Evolutionary conservation across 495 filamentous ascomycete genomes (phyloP).

Genomic region (Penicillium chermesinum): DNA sequence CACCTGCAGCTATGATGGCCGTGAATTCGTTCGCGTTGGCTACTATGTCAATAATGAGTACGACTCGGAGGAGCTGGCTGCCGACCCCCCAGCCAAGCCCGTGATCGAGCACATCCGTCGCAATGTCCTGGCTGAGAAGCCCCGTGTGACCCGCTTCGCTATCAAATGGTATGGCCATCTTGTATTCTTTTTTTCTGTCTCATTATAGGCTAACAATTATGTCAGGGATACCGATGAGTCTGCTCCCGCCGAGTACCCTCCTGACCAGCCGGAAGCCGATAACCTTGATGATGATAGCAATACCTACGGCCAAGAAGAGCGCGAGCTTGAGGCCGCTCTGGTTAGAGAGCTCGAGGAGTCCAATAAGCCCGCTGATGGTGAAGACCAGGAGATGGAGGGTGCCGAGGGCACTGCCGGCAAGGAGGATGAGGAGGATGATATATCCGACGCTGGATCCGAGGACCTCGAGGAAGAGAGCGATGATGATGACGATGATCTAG

Average conservation of each 20-base stretch:
- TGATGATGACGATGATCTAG: constrained; percentile 79
- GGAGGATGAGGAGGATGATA: constrained; percentile 67
- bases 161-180: constrained; percentile 80
- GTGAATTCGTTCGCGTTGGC: constrained; percentile 96
- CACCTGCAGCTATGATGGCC: constrained; percentile 90
- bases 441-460: constrained; percentile 87
- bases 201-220: not conserved
- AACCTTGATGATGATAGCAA: constrained; percentile 73
- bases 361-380: constrained; percentile 45
- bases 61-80: constrained; percentile 78
- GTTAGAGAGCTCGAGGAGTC: constrained; percentile 56
- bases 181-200: not conserved
- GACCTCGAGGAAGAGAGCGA: constrained; percentile 95
- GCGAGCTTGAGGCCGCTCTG: constrained; percentile 48
- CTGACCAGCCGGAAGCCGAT: constrained; percentile 95
- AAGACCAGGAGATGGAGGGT: constrained; percentile 83
- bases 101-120: constrained; percentile 85
- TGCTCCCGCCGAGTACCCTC: constrained; percentile 91
- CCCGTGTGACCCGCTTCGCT: constrained; percentile 92
- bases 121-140: constrained; percentile 94
- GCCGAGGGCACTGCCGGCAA: constrained; percentile 53
- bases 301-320: constrained; percentile 77
- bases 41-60: constrained; percentile 99
- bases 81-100: constrained; percentile 85
- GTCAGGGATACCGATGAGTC: constrained; percentile 91